Base-by-base conservation (phyloP, 1,139 yeast species). In the Suhomyces taliae region DNA sequence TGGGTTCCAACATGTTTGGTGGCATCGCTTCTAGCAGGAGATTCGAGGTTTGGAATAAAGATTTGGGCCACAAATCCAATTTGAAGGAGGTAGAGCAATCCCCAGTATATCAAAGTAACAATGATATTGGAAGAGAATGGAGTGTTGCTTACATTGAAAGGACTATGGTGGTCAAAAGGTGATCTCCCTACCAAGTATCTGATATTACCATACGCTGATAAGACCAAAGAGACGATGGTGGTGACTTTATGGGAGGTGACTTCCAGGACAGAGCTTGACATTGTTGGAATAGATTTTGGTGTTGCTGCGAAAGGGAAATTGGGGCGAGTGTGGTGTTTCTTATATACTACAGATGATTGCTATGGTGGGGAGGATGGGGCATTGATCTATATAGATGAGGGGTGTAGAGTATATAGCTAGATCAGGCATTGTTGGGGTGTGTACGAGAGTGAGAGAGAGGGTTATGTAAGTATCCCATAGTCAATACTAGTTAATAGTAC, bases 121-220 rank as follows among this genome's bases (percentile, higher is more conserved):
- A 82, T 48, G 33, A 78, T 66, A 55, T 81, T 80, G 26, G 82
- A 81, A 4, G 90, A 80, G 69, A 87, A 87, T 12, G 95, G 93
- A 3, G 93, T 87, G 14, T 75, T 60, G 31, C 54, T 67, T 9
- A 74, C 75, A 52, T 67, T 69, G 61, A 73, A 74, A 7, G 77
- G 78, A 41, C 70, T 69, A 58, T 79, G 76, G 40, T 74, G 70
- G 53, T 68, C 65, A 48, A 69, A 63, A 58, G 73, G 68, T 27
- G 75, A 61, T 55, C 80, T 67, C 36, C 84, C 84, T 14, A 81
- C 72, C 43, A 81, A 70, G 62, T 80, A 83, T 44, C 77, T 72
- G 45, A 82, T 52, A 50, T 80, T 74, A 39, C 83, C 85, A 57
- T 78, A 79, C 10, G 74, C 65, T 1, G 89, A 76, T 35, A 85